Evolutionary conservation across 1,284 basidiomycete species (phyloP), one percentile per base, ranked within the genome.

Genomic region (Calocybe gambosa): DNA sequence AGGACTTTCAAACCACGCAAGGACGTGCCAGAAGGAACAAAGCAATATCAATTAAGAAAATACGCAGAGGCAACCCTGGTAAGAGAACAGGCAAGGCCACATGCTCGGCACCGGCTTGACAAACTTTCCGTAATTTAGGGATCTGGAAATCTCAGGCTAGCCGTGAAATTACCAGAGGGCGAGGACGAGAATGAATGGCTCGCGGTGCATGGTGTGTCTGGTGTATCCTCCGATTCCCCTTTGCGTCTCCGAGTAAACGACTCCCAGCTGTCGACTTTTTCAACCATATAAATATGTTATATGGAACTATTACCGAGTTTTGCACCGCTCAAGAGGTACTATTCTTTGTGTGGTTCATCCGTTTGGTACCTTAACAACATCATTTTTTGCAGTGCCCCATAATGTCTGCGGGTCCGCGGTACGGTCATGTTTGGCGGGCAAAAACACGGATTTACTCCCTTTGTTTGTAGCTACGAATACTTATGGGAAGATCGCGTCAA

Each of bases 401-500:
- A 55, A 99, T 99, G 96, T 96, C 93, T 61, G 95, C 96, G 5
- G 96, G 96, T 8, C 92, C 94, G 55, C 82, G 95, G 86, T 94
- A 34, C 23, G 53, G 37, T n/a, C 36, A 15, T 3, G 6, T 15
- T 16, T 13, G 31, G 43, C 16, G 7, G 35, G 6, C 33, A 5
- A 31, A 3, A 18, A 9, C 21, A 15, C 9, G 37, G n/a, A n/a
- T 16, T 29, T 20, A 25, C 40, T 18, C 15, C 31, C 35, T 38
- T 47, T 4, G 38, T n/a, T n/a, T n/a, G 39, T 61, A 91, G 92
- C 57, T 95, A 93, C 64, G 96, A 99, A 66, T 99, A 98, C 67
- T 83, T 97, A 23, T 99, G 96, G 95, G 95, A 99, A 66, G 96
- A 98, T 59, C 92, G 93, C 13, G 77, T 83, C 45, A 87, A 81